phyloP scores from a whole-genome alignment of 2,329 filamentous ascomycete genomes.

The Ophiocordyceps australis region DNA sequence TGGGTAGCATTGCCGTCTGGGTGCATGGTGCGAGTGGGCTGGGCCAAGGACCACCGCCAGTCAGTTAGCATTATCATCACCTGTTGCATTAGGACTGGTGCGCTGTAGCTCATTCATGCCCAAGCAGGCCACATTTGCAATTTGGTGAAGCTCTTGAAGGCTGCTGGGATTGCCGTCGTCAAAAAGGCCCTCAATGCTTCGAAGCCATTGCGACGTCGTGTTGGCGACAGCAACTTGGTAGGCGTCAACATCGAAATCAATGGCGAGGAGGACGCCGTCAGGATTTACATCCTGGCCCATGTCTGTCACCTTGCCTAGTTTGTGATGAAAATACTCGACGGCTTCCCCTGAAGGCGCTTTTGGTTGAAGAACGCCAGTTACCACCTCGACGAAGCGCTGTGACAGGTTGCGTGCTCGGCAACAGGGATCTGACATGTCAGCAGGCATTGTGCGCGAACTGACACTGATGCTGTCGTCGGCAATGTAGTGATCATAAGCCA shows the following conservation, averaged over 20 bases:
- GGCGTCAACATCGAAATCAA: slow-evolving; percentile 17
- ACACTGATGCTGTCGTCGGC: slow-evolving; percentile 10
- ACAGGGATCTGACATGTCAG: slow-evolving; percentile 23
- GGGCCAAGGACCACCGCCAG: too few relatives aligned
- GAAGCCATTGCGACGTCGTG: slow-evolving; percentile 21
- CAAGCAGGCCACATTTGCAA: slow-evolving; percentile 22
- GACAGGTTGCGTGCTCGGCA: slow-evolving; percentile 19
- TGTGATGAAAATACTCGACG: slow-evolving; percentile 14
- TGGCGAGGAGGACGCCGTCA: too few relatives aligned
- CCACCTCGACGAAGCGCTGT: slow-evolving; percentile 27
- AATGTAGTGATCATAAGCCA: slow-evolving; percentile 23
- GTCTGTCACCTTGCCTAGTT: slow-evolving; percentile 7
- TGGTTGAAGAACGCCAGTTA: slow-evolving; percentile 20
- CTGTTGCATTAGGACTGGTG: too few relatives aligned
- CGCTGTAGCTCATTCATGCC: slow-evolving; percentile 25
- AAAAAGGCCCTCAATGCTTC: slow-evolving; percentile 24
- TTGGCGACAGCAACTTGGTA: slow-evolving; percentile 18
- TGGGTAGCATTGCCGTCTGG: too few relatives aligned
- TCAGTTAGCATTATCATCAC: too few relatives aligned
- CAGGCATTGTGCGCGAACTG: too few relatives aligned
- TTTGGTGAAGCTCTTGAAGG: slow-evolving; percentile 22
- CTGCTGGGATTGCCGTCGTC: slow-evolving; percentile 23
- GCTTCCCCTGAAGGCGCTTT: slow-evolving; percentile 11
- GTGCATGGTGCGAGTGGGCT: too few relatives aligned
- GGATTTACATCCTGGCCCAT: too few relatives aligned